Percentiles rank a stretch among this genome's conserved stretches.
These are phyloP conservation scores for Trichoderma arundinaceum DNA, from an alignment of 2,329 filamentous ascomycete species.

Conservation along the genomic window DNA sequence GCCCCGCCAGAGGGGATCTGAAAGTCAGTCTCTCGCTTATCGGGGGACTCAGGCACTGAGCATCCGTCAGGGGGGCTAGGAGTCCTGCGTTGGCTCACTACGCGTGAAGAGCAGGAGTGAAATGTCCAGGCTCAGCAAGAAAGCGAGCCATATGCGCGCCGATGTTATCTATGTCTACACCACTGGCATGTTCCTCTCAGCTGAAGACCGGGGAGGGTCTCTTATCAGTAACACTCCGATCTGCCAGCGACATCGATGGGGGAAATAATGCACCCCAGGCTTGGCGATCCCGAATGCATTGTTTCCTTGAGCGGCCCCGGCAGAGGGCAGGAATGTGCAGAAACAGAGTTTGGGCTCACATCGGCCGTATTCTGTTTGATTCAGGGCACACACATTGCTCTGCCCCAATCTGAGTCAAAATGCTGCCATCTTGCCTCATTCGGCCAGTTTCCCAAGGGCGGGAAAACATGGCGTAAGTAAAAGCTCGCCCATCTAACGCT, in stretches of 20 bases:
- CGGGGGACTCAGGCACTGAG: conserved; percentile 15
- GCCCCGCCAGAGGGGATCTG: conserved; percentile 25
- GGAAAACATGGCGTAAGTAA: background rate
- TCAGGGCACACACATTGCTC: background rate
- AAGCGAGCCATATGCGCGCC: no score
- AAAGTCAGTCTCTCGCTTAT: conserved; percentile 29
- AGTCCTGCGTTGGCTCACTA: background rate
- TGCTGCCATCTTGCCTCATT: background rate
- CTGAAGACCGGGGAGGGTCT: no score
- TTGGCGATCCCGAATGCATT: conserved; percentile 14
- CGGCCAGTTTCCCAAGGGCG: background rate
- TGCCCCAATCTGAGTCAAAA: background rate
- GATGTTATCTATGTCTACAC: background rate
- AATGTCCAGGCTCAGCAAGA: no score
- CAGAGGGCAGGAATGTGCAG: conserved; percentile 19
- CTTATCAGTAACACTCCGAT: no score
- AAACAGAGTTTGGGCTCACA: conserved; percentile 1
- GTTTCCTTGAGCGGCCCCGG: conserved; percentile 2
- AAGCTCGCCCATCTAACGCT: background rate
- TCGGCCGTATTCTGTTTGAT: conserved; percentile 6
- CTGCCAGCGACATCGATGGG: no score
- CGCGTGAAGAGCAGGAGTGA: no score
- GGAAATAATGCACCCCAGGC: background rate
- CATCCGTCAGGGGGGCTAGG: background rate
- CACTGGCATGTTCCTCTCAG: background rate